A percentile compares a stretch with the other conserved stretches of the same genome.
Conservation (phyloP, 306 rosid genomes). For the Sicyos edulis region DNA sequence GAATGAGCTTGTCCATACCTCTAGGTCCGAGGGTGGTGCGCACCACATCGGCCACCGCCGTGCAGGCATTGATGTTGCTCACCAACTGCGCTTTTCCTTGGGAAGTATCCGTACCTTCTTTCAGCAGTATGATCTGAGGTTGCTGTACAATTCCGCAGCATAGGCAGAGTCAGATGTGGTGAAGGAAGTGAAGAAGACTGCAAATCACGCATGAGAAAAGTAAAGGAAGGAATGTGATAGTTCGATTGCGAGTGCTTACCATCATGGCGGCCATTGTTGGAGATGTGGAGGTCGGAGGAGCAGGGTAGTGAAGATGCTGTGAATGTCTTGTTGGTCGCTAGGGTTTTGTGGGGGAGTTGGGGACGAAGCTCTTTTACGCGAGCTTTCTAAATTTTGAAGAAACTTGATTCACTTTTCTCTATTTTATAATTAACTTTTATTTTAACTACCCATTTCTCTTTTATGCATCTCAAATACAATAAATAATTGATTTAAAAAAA, state of each 20-base stretch:
- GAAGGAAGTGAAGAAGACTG: neutral
- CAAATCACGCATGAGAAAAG: neutral
- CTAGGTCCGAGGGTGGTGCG: constrained; percentile 88
- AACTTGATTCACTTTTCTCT: too few species aligned
- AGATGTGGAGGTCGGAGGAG: constrained; percentile 23
- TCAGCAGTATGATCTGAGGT: constrained; percentile 94
- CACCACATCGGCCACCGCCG: constrained; percentile 88
- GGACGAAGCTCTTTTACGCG: neutral
- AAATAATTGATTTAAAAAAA: too few species aligned
- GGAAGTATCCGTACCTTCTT: constrained; percentile 95
- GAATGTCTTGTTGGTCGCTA: constrained; percentile 9
- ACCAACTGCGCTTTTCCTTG: constrained; percentile 90
- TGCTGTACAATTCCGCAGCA: constrained; percentile 48
- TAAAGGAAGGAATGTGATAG: neutral
- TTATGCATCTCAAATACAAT: too few species aligned
- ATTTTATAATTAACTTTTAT: too few species aligned
- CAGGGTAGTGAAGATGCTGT: neutral
- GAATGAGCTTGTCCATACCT: constrained; percentile 98
- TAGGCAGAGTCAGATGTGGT: constrained; percentile 11
- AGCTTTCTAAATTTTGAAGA: too few species aligned
- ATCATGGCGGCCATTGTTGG: constrained; percentile 80
- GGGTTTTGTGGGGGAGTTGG: constrained; percentile 17
- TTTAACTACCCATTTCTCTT: too few species aligned
- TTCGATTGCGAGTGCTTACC: constrained; percentile 38
- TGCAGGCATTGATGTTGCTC: constrained; percentile 95